A percentile compares a stretch with the other conserved stretches of the same genome.
Conservation (phyloP, 441 rosid genomes). For the Corymbia citriodora region DNA sequence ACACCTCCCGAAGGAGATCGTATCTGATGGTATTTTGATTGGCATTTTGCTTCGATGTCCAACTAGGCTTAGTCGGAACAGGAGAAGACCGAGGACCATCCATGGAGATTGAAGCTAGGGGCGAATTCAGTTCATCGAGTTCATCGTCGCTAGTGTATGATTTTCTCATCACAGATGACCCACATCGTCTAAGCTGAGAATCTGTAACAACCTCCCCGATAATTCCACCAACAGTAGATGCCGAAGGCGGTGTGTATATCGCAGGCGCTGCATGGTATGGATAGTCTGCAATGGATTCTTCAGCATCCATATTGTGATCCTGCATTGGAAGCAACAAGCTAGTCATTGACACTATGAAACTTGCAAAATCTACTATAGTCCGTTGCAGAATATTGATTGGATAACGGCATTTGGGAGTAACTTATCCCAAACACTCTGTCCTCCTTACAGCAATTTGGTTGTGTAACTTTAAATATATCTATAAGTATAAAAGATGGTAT, state of each 20-base stretch:
- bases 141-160: constrained; percentile 95
- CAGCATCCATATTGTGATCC: constrained; percentile 38
- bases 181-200: constrained; percentile 43
- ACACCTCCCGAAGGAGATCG: constrained; percentile 75
- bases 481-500: neutral
- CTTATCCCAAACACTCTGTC: neutral
- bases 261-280: constrained; percentile 69
- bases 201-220: constrained; percentile 46
- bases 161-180: constrained; percentile 60
- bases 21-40: constrained; percentile 56
- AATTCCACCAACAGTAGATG: constrained; percentile 36
- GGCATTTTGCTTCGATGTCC: constrained; percentile 39
- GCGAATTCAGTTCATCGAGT: constrained; percentile 83
- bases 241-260: constrained; percentile 53
- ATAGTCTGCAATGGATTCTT: constrained; percentile 34
- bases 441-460: neutral
- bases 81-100: constrained; percentile 34
- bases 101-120: constrained; percentile 50
- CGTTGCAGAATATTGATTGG: neutral
- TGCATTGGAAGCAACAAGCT: constrained; percentile 12
- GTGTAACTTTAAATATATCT: neutral
- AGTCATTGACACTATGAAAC: neutral
- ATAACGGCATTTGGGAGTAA: neutral
- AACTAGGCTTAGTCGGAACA: constrained; percentile 22
- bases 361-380: neutral